A percentile compares a stretch with the other conserved stretches of the same genome.
Conservation (phyloP, 2,329 filamentous ascomycete genomes). For the Colletotrichum lini region DNA sequence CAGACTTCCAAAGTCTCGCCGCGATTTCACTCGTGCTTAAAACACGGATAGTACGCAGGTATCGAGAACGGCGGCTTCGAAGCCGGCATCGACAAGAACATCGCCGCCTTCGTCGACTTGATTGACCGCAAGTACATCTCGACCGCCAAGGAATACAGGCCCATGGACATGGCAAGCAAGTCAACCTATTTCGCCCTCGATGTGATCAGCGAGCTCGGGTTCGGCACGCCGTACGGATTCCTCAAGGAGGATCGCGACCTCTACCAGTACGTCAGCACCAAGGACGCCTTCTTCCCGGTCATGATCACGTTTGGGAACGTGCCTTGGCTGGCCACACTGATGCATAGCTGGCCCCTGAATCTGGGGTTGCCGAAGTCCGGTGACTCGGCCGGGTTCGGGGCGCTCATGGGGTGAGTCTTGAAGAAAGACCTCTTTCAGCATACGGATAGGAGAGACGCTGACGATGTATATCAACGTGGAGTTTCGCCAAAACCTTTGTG, state of each 20-base stretch:
- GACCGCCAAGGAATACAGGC: constrained; percentile 29
- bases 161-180: constrained; percentile 41
- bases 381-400: constrained; percentile 54
- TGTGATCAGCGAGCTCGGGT: constrained; percentile 47
- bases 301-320: constrained; percentile 46
- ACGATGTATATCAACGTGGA: neutral
- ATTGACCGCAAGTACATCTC: constrained; percentile 42
- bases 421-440: neutral
- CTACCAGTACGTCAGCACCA: constrained; percentile 44
- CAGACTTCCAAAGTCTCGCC: too few species aligned
- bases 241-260: constrained; percentile 46
- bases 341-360: constrained; percentile 44
- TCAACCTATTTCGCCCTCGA: constrained; percentile 45
- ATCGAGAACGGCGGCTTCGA: constrained; percentile 40
- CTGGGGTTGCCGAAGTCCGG: constrained; percentile 45
- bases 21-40: neutral
- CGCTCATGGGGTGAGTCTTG: constrained; percentile 44
- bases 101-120: constrained; percentile 32
- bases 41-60: constrained; percentile 32
- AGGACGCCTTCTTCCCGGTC: constrained; percentile 39
- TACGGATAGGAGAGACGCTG: neutral
- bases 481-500: constrained; percentile 49
- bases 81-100: constrained; percentile 31
- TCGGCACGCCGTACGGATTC: constrained; percentile 49
- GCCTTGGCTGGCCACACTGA: constrained; percentile 44